These are phyloP conservation scores for Globisporangium lucens DNA, from an alignment of 352 stramenopile species.

Conservation along the genomic window DNA sequence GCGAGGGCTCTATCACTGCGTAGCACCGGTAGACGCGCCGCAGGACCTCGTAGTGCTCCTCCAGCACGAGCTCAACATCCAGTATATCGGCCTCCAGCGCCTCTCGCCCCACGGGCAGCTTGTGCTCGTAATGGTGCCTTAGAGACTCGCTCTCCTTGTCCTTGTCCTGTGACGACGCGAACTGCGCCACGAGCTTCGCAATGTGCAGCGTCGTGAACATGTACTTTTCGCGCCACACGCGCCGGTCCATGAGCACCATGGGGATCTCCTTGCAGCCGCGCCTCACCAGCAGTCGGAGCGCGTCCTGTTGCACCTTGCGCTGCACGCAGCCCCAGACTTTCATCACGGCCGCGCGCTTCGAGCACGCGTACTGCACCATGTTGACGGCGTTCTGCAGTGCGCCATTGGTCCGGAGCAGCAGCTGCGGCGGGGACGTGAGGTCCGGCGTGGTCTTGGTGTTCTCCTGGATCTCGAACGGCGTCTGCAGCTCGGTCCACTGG, in stretches of 20 bases:
- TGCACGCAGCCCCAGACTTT: conserved; percentile 54
- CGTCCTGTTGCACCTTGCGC: conserved; percentile 56
- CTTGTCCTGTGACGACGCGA: conserved; percentile 3
- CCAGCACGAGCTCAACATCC: conserved; percentile 36
- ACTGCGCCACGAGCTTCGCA: conserved; percentile 30
- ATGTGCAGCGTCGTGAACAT: conserved; percentile 57
- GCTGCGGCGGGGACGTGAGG: conserved; percentile 34
- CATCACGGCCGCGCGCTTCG: conserved; percentile 46
- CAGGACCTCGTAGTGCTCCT: conserved; percentile 42
- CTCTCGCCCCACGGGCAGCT: conserved; percentile 14
- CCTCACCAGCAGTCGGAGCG: conserved; percentile 37
- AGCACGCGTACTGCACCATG: conserved; percentile 69
- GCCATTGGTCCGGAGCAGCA: conserved; percentile 54
- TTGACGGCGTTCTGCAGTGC: conserved; percentile 68
- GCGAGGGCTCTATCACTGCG: conserved; percentile 40
- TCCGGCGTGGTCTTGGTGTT: conserved; percentile 36
- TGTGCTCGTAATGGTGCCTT: conserved; percentile 8
- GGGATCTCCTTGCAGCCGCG: conserved; percentile 37
- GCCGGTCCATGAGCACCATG: conserved; percentile 48
- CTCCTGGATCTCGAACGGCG: conserved; percentile 56
- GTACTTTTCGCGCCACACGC: conserved; percentile 49
- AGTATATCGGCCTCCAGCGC: conserved; percentile 29
- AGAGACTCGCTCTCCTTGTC: not conserved
- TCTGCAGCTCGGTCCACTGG: conserved; percentile 62
- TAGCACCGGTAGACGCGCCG: conserved; percentile 55